Base-by-base conservation (phyloP, 164 flowering plant species). In the Brasenia schreberi region DNA sequence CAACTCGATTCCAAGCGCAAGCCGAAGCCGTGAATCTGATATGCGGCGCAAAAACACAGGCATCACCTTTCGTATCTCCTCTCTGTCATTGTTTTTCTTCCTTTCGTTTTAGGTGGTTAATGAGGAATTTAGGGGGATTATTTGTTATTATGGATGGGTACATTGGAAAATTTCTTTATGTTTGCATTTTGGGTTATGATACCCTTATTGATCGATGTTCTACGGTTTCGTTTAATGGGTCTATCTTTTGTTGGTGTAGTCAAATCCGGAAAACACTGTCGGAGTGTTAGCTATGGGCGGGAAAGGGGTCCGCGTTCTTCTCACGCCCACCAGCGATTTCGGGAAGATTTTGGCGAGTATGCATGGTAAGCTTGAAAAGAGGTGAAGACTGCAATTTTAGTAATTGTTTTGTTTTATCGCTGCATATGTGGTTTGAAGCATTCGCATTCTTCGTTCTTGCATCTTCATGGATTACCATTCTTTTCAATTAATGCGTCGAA, bases 201-300 rank as follows among this genome's bases (percentile, higher is more conserved):
- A 59, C 17, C 64, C 45, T 67, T 63, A 43, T 69, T 14, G 19
- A 43, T 43, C 6, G 19, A 43, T 59, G 44, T 12, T 27, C 12
- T 59, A 23, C 18, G 58, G 11, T 43, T 71, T 39, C 18, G 65
- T 39, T 39, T 18, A 18, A 58, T 42, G n/a, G 63, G 60, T 59
- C 43, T 66, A 2, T 39, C 33, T 65, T 59, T 64, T 7, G 44
- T n/a, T 68, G 43, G 43, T 72, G 77, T 76, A 90, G 98, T 84
- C 97, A 12, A 91, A 91, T 80, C 98, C 97, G 56, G 98, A 94
- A 84, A 92, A 91, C 69, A 89, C 96, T 0, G 97, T 94, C 19
- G 98, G 97, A 43, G 77, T 91, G 61, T 68, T 94, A 60, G 91
- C 98, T 23, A 94, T 94, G 98, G 95, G 93, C 2, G 97, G 98